phyloP scores from a whole-genome alignment of 129 eudicot species.

The Saussurea involucrata region DNA sequence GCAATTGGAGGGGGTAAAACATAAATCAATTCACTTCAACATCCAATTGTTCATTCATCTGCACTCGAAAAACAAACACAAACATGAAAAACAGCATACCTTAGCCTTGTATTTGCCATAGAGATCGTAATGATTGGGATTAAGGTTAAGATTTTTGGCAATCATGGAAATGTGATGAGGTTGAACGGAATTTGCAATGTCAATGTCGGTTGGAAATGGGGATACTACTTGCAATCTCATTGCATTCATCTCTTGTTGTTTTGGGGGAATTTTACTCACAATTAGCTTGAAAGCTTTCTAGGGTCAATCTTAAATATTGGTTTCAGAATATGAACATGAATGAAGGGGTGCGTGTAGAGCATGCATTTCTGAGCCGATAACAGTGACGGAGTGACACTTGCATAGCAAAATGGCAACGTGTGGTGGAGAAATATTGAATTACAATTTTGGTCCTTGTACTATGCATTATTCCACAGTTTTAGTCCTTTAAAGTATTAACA shows the following conservation, averaged over 20 bases:
- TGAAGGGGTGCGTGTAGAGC: constrained; percentile 22
- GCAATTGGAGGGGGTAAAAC: not conserved
- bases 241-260: constrained; percentile 23
- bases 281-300: not conserved
- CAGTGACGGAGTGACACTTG: constrained; percentile 17
- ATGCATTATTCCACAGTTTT: not conserved
- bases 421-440: not conserved
- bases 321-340: constrained; percentile 4
- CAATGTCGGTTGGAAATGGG: constrained; percentile 95
- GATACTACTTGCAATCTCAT: constrained; percentile 66
- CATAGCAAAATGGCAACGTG: constrained; percentile 15
- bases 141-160: constrained; percentile 64
- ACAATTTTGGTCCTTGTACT: not conserved
- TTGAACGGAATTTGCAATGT: constrained; percentile 82
- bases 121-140: constrained; percentile 69
- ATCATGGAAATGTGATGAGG: constrained; percentile 80
- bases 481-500: not conserved
- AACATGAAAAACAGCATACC: constrained; percentile 34
- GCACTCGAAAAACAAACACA: not conserved
- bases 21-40: not conserved
- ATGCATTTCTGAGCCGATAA: constrained; percentile 34
- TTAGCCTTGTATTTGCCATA: constrained; percentile 97
- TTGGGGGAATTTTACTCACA: not conserved
- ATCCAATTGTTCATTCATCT: not conserved
- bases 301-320: not conserved